These are phyloP conservation scores for Elaeis oleifera DNA, from an alignment of 202 grass and related monocot species.

Conservation along the genomic window DNA sequence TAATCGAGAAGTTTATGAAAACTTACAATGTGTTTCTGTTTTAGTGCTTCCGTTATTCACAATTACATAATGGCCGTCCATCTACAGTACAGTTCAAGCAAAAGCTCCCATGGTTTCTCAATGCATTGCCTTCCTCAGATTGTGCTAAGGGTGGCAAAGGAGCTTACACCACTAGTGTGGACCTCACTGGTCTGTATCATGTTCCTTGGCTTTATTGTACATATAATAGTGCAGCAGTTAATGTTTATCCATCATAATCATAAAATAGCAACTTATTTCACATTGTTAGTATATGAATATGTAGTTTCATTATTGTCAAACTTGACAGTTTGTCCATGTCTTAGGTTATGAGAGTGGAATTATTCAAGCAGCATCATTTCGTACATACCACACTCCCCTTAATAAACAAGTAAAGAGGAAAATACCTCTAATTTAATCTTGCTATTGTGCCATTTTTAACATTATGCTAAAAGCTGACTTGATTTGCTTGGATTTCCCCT, in stretches of 20 bases:
- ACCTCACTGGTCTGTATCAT: conserved; percentile 58
- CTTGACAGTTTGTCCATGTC: conserved; percentile 11
- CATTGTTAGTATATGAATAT: too few relatives aligned
- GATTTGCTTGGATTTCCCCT: conserved; percentile 21
- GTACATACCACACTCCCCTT: conserved; percentile 95
- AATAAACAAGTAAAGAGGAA: conserved; percentile 75
- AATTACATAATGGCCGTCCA: conserved; percentile 79
- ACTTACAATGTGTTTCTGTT: conserved; percentile 9
- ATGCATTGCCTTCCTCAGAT: conserved; percentile 88
- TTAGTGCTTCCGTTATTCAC: conserved; percentile 72
- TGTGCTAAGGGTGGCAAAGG: conserved; percentile 97
- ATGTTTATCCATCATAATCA: too few relatives aligned
- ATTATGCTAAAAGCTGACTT: conserved; percentile 13
- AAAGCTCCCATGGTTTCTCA: conserved; percentile 96
- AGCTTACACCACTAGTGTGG: conserved; percentile 90
- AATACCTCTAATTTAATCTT: conserved; percentile 20
- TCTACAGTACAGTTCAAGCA: conserved; percentile 73
- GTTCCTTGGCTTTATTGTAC: conserved; percentile 6
- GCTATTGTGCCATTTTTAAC: not conserved
- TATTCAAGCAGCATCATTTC: conserved; percentile 76
- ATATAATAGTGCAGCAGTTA: too few relatives aligned
- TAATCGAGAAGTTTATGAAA: not conserved
- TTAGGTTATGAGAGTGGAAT: conserved; percentile 74
- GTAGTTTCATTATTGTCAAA: too few relatives aligned
- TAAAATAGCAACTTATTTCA: too few relatives aligned